Conservation (phyloP, 371 early-diverging fungal species). For the Capniomyces stellatus region DNA sequence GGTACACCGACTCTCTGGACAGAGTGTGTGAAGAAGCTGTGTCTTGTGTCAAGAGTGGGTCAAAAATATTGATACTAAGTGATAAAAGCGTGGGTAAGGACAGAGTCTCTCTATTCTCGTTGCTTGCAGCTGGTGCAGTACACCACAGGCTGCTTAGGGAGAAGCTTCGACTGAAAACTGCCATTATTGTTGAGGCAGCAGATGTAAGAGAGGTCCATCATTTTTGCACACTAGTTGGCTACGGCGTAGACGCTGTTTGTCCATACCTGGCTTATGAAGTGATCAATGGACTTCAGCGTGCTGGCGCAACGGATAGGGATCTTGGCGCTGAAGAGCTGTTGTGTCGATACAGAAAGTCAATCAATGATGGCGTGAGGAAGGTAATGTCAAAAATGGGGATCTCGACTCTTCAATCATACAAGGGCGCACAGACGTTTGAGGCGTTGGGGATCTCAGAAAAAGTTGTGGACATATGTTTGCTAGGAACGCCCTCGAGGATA, state of each 20-base stretch:
- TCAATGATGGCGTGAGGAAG: slow-evolving; percentile 84
- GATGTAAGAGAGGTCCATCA: slow-evolving; percentile 96
- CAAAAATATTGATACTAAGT: slow-evolving; percentile 64
- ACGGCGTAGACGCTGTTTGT: slow-evolving; percentile 92
- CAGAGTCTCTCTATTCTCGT: slow-evolving; percentile 68
- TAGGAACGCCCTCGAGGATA: slow-evolving; percentile 87
- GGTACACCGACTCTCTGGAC: slow-evolving; percentile 58
- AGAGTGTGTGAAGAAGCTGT: slow-evolving; percentile 69
- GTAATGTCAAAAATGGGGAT: slow-evolving; percentile 99
- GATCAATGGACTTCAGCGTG: slow-evolving; percentile 67
- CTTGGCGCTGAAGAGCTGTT: slow-evolving; percentile 36
- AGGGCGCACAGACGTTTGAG: slow-evolving; percentile 96
- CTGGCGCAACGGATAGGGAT: slow-evolving; percentile 28
- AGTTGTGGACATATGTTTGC: slow-evolving; percentile 78
- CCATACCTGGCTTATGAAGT: slow-evolving; percentile 81
- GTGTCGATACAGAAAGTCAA: slow-evolving; percentile 64
- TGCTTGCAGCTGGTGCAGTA: slow-evolving; percentile 85
- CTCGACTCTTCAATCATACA: slow-evolving; percentile 90
- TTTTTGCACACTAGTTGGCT: slow-evolving; percentile 86
- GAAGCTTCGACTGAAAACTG: slow-evolving; percentile 73
- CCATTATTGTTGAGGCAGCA: slow-evolving; percentile 77
- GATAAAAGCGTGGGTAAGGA: slow-evolving; percentile 47
- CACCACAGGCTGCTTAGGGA: slow-evolving; percentile 81
- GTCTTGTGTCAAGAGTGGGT: slow-evolving; percentile 50
- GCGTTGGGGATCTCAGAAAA: slow-evolving; percentile 78